A percentile compares a stretch with the other conserved stretches of the same genome.
Evolutionary conservation across 352 stramenopile species (phyloP).

Genomic region (Pythium brassicae): DNA sequence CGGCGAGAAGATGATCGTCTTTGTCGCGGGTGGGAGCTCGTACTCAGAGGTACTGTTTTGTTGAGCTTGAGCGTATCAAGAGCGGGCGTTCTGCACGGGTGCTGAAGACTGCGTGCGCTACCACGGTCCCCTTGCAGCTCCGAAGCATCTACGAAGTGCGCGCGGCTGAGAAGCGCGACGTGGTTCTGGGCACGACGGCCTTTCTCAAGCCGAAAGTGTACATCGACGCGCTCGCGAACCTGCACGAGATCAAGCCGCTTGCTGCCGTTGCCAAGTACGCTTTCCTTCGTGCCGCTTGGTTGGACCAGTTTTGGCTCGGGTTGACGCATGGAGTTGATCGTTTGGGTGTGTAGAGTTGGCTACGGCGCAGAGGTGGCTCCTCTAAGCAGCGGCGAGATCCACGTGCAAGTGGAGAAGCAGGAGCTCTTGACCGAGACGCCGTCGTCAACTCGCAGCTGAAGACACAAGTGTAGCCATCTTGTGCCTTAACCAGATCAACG

Average conservation of each 20-base stretch:
- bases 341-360: slow-evolving; percentile 9
- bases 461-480: neutral
- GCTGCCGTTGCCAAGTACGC: slow-evolving; percentile 12
- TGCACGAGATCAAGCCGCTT: slow-evolving; percentile 50
- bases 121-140: slow-evolving; percentile 26
- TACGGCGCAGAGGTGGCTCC: slow-evolving; percentile 49
- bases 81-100: neutral
- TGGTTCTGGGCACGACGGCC: slow-evolving; percentile 67
- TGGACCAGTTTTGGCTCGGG: neutral
- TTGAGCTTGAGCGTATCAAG: neutral
- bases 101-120: neutral
- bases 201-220: slow-evolving; percentile 59
- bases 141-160: slow-evolving; percentile 80
- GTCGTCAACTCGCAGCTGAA: slow-evolving; percentile 2
- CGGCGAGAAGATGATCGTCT: slow-evolving; percentile 93
- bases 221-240: slow-evolving; percentile 49
- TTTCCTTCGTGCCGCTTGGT: slow-evolving; percentile 4
- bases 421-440: slow-evolving; percentile 19
- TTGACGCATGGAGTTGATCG: neutral
- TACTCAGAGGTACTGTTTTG: slow-evolving; percentile 87
- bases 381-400: slow-evolving; percentile 60
- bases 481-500: too few species aligned
- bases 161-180: slow-evolving; percentile 56
- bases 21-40: slow-evolving; percentile 91
- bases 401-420: slow-evolving; percentile 59